Evolutionary conservation across 140 eudicot species (phyloP).

Genomic region (Oenanthe javanica): DNA sequence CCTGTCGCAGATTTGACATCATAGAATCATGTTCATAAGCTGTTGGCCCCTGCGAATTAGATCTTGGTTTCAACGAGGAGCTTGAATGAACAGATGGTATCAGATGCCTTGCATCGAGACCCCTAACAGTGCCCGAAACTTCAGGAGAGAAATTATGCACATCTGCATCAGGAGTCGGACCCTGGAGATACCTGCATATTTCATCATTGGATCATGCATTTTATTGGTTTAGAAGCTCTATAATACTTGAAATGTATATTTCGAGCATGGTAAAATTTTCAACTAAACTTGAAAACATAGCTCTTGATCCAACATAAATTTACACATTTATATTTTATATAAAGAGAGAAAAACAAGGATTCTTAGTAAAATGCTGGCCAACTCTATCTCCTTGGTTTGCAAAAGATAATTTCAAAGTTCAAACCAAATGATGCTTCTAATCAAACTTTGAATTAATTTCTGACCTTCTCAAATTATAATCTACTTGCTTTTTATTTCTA

Average conservation of each 20-base stretch:
- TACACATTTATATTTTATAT: background rate
- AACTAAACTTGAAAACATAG: background rate
- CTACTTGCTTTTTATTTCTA: background rate
- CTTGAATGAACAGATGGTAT: constrained; percentile 44
- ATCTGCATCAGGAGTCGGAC: constrained; percentile 37
- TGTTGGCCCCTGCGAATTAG: constrained; percentile 41
- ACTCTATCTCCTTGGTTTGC: background rate
- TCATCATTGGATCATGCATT: background rate
- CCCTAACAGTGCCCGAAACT: constrained; percentile 38
- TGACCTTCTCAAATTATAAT: background rate
- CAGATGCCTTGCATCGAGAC: constrained; percentile 49
- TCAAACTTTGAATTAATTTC: background rate
- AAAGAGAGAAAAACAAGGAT: background rate
- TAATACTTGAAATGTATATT: background rate
- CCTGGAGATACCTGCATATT: constrained; percentile 46
- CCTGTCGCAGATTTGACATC: constrained; percentile 41
- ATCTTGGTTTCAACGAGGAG: constrained; percentile 38
- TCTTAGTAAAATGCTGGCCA: background rate
- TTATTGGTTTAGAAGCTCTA: background rate
- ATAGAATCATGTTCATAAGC: constrained; percentile 40
- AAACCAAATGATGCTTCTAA: background rate
- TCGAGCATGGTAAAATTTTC: background rate
- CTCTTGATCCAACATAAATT: background rate
- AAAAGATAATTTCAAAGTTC: background rate
- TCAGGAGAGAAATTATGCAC: constrained; percentile 48